Conservation (phyloP, 2,329 filamentous ascomycete genomes). For the Catunica adiposa region DNA sequence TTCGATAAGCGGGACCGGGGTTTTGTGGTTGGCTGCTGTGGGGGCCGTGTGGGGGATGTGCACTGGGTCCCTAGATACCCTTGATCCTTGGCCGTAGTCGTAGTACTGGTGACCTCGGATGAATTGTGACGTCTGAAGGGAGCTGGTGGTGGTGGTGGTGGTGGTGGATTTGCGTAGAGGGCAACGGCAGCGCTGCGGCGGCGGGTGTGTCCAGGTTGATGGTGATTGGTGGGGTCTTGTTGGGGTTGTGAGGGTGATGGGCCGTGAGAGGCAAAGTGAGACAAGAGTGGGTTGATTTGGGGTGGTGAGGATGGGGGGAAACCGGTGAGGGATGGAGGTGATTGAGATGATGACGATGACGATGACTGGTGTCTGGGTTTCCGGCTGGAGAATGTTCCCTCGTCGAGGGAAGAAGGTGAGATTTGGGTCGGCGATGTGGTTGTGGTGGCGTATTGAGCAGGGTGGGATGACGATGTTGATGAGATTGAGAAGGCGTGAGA, state of each 20-base stretch:
- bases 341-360: too few species aligned
- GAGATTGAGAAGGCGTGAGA: too few species aligned
- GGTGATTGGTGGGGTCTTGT: neutral
- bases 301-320: too few species aligned
- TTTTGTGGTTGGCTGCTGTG: neutral
- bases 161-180: too few species aligned
- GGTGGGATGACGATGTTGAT: too few species aligned
- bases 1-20: slow-evolving; percentile 2
- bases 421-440: too few species aligned
- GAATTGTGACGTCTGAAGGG: neutral
- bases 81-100: neutral
- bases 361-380: too few species aligned
- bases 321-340: too few species aligned
- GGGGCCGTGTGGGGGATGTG: neutral
- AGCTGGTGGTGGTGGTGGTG: neutral
- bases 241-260: neutral
- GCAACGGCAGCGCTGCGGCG: neutral
- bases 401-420: too few species aligned
- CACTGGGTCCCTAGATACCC: neutral
- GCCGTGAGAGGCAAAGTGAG: neutral
- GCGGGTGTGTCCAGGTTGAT: neutral
- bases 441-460: too few species aligned
- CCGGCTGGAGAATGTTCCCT: too few species aligned
- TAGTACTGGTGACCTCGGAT: neutral
- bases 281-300: neutral